These are phyloP conservation scores for Leccinum boreale DNA, from an alignment of 768 basidiomycete genomes.

Conservation along the genomic window DNA sequence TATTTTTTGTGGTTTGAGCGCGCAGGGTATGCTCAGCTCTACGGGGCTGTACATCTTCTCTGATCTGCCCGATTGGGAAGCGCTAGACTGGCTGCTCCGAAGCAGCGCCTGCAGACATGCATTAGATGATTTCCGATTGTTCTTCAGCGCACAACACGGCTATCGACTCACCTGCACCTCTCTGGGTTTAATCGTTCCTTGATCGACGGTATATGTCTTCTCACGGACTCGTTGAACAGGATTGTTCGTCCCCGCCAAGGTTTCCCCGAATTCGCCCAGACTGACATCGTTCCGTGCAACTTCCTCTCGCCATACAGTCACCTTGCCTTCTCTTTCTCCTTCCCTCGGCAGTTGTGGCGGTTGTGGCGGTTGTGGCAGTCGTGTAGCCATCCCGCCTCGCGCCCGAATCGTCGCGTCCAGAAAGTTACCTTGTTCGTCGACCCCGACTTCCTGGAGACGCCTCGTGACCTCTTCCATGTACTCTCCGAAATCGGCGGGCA, in stretches of 20 bases:
- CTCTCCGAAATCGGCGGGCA: conserved; percentile 25
- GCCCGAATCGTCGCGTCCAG: conserved; percentile 15
- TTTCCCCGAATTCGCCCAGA: conserved; percentile 22
- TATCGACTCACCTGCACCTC: conserved; percentile 21
- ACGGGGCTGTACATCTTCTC: conserved; percentile 22
- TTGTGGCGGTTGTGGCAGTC: conserved; percentile 5
- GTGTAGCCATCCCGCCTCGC: conserved; percentile 1
- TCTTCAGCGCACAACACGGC: neutral
- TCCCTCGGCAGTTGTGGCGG: conserved; percentile 13
- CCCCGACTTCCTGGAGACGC: conserved; percentile 33
- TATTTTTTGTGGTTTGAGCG: conserved; percentile 19
- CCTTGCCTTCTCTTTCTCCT: conserved; percentile 31
- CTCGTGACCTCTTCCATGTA: conserved; percentile 33
- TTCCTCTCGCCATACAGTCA: conserved; percentile 56
- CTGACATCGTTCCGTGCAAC: conserved; percentile 38
- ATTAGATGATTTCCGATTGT: neutral
- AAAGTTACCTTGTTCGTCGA: conserved; percentile 29
- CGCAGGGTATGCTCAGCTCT: conserved; percentile 15
- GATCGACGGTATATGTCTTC: conserved; percentile 8
- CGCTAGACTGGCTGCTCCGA: conserved; percentile 18
- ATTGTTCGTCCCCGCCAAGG: conserved; percentile 11
- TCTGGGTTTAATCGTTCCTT: conserved; percentile 14
- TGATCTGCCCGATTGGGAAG: conserved; percentile 23
- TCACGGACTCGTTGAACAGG: conserved; percentile 13
- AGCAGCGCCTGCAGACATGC: conserved; percentile 14